Conservation (phyloP, 768 basidiomycete species). For the Scleroderma citrinum region DNA sequence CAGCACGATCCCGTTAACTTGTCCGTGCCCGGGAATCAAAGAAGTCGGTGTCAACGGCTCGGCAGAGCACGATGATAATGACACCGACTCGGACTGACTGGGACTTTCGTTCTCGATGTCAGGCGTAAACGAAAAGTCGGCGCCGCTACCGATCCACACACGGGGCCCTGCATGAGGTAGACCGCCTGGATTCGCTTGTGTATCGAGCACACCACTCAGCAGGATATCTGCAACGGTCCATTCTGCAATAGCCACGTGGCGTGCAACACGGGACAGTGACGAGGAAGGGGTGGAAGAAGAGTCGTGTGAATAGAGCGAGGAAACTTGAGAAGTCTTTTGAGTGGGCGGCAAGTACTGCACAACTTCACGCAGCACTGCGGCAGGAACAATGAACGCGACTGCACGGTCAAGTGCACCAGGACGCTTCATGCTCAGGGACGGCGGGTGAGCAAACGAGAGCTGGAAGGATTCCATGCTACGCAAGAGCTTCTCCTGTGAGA, state of each 20-base stretch:
- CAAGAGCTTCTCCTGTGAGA: slow-evolving; percentile 25
- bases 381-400: slow-evolving; percentile 25
- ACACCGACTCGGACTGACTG: background rate
- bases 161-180: slow-evolving; percentile 14
- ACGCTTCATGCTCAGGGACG: slow-evolving; percentile 7
- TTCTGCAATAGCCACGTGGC: slow-evolving; percentile 7
- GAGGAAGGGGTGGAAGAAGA: slow-evolving; percentile 6
- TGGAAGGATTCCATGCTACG: slow-evolving; percentile 34
- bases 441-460: slow-evolving; percentile 25
- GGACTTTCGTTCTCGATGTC: background rate
- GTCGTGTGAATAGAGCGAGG: slow-evolving; percentile 5
- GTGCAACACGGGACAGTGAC: slow-evolving; percentile 2
- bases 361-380: slow-evolving; percentile 17
- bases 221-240: slow-evolving; percentile 32
- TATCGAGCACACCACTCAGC: slow-evolving; percentile 31
- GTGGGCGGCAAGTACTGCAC: slow-evolving; percentile 7
- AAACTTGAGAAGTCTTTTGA: slow-evolving; percentile 3
- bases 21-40: background rate
- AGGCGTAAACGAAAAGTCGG: slow-evolving; percentile 27
- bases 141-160: slow-evolving; percentile 27
- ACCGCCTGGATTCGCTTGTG: slow-evolving; percentile 5
- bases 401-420: slow-evolving; percentile 16
- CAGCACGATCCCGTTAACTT: background rate
- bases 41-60: background rate
- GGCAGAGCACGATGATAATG: background rate